Evolutionary conservation across 148 eudicot species (phyloP).

Genomic region (Cornus florida): DNA sequence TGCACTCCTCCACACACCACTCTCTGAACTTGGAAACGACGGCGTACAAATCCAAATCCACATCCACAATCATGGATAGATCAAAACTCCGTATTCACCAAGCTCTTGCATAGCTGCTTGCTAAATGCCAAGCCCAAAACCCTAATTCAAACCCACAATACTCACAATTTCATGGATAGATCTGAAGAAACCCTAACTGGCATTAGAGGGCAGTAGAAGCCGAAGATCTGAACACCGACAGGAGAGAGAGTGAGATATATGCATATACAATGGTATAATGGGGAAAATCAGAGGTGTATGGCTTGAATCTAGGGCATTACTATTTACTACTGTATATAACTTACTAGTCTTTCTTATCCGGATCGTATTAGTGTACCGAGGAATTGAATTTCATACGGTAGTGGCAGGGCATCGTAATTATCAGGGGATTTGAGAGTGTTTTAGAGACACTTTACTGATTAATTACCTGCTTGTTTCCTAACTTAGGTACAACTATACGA

Average conservation of each 20-base stretch:
- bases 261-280: too few species aligned
- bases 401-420: background rate
- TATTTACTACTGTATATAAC: background rate
- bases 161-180: background rate
- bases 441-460: background rate
- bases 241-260: background rate
- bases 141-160: background rate
- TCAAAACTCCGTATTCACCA: background rate
- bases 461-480: too few species aligned
- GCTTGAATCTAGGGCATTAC: too few species aligned
- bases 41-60: conserved; percentile 9
- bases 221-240: conserved; percentile 30
- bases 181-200: background rate
- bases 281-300: too few species aligned
- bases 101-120: conserved; percentile 12
- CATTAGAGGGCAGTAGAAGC: background rate
- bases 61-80: conserved; percentile 19
- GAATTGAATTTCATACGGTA: background rate
- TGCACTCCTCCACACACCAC: conserved; percentile 15
- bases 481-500: too few species aligned
- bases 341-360: too few species aligned
- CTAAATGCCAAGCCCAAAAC: background rate
- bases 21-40: conserved; percentile 9
- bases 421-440: background rate
- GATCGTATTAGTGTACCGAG: too few species aligned